Percentiles rank a stretch among this genome's conserved stretches.
Conservation (phyloP, 805 yeast species). For the Blastobotrys peoriensis region DNA sequence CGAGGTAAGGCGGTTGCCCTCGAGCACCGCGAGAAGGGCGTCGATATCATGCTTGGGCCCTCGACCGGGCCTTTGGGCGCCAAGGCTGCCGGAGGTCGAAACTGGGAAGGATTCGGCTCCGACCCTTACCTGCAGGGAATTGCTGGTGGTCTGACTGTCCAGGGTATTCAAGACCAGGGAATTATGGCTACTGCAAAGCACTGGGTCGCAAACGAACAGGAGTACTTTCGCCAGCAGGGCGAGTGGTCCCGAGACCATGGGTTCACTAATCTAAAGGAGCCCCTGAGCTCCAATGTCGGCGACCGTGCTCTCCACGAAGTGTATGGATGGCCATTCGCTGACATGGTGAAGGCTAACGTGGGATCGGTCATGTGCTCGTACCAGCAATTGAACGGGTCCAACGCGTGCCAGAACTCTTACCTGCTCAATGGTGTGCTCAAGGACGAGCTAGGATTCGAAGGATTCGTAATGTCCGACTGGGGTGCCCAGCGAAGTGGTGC, state of each 20-base stretch:
- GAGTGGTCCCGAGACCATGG: slow-evolving; percentile 44
- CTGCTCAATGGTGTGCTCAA: slow-evolving; percentile 48
- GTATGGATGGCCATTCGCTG: slow-evolving; percentile 62
- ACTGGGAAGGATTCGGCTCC: slow-evolving; percentile 56
- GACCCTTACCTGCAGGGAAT: slow-evolving; percentile 57
- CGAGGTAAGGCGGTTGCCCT: slow-evolving; percentile 52
- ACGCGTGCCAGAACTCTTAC: slow-evolving; percentile 54
- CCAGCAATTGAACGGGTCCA: slow-evolving; percentile 48
- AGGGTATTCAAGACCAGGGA: slow-evolving; percentile 51
- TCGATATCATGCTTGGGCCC: slow-evolving; percentile 50
- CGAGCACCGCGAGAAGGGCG: slow-evolving; percentile 49
- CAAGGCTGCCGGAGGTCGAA: slow-evolving; percentile 56
- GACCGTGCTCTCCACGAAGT: slow-evolving; percentile 57
- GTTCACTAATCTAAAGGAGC: slow-evolving; percentile 21
- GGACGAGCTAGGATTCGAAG: slow-evolving; percentile 58
- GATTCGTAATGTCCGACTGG: slow-evolving; percentile 59
- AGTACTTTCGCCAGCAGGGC: slow-evolving; percentile 46
- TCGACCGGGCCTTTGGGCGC: slow-evolving; percentile 52
- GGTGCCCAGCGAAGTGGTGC: slow-evolving; percentile 55
- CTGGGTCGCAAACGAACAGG: slow-evolving; percentile 53
- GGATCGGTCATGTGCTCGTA: slow-evolving; percentile 57
- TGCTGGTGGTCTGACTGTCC: slow-evolving; percentile 44
- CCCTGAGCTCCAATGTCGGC: slow-evolving; percentile 49
- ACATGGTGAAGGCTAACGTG: slow-evolving; percentile 51
- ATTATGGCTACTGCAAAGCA: slow-evolving; percentile 51